Evolutionary conservation across 768 basidiomycete species (phyloP).

Genomic region (Hirschioporus abietinus): DNA sequence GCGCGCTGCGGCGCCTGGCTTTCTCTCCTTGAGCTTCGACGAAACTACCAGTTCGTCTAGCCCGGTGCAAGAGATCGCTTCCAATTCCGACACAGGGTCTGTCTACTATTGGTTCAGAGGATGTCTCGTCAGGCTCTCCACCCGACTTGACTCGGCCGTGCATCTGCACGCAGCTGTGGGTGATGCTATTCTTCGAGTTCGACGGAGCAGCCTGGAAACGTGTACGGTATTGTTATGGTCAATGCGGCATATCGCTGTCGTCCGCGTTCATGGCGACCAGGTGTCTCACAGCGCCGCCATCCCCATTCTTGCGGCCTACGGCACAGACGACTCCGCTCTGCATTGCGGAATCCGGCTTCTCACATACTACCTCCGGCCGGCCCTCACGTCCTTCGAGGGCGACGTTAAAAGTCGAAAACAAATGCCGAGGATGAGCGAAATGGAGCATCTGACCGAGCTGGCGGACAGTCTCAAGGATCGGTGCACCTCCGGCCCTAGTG

Average conservation of each 20-base stretch:
- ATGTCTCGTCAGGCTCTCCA: not conserved
- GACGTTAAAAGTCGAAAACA: too few species aligned
- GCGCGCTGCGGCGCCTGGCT: not conserved
- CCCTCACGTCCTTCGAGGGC: too few species aligned
- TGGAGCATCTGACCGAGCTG: too few species aligned
- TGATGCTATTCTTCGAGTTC: not conserved
- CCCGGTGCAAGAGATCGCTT: not conserved
- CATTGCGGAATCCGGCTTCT: not conserved
- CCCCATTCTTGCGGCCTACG: not conserved
- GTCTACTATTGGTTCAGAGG: too few species aligned
- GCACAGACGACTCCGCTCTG: not conserved
- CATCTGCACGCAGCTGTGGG: not conserved
- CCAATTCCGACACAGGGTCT: not conserved
- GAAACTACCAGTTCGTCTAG: not conserved
- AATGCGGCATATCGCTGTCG: not conserved
- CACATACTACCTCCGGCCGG: not conserved
- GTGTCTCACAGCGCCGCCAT: not conserved
- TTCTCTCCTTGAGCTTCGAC: not conserved
- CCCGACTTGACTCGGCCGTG: not conserved
- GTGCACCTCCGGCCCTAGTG: too few species aligned
- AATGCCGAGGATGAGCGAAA: too few species aligned
- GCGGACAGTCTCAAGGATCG: too few species aligned
- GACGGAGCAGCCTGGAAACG: not conserved
- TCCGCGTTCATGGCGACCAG: not conserved
- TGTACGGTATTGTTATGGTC: not conserved